Conservation (phyloP, 805 yeast genomes). For the Candida boleticola region DNA sequence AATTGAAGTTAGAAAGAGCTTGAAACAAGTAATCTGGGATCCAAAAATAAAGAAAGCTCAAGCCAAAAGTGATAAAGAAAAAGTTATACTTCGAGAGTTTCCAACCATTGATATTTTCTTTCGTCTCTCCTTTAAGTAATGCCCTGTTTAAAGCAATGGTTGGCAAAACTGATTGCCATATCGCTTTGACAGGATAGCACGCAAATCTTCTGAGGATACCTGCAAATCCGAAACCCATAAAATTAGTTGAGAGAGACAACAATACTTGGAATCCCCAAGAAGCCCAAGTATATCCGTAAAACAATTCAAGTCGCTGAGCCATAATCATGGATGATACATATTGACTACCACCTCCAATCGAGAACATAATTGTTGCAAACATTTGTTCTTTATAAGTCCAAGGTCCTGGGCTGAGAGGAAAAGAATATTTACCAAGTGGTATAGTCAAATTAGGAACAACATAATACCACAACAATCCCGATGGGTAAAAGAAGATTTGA, state of each 20-base stretch:
- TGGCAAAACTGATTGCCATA: constrained; percentile 1
- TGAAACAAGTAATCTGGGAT: constrained; percentile 17
- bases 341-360: constrained; percentile 32
- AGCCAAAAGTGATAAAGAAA: constrained; percentile 12
- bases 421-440: constrained; percentile 20
- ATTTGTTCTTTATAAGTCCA: constrained; percentile 66
- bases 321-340: constrained; percentile 15
- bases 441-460: constrained; percentile 30
- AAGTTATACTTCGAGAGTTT: constrained; percentile 23
- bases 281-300: constrained; percentile 12
- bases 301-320: constrained; percentile 17
- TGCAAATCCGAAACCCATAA: constrained; percentile 31
- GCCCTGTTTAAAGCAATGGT: constrained; percentile 24
- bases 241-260: constrained; percentile 21
- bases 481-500: constrained; percentile 40
- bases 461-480: constrained; percentile 30
- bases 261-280: constrained; percentile 25
- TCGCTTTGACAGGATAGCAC: constrained; percentile 15
- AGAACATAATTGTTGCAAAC: constrained; percentile 50
- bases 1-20: constrained; percentile 18
- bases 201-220: constrained; percentile 18
- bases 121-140: constrained; percentile 21
- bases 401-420: constrained; percentile 56
- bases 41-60: constrained; percentile 19
- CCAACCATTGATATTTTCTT: constrained; percentile 33